phyloP scores from a whole-genome alignment of 164 flowering plant genomes.

The Piper longum region DNA sequence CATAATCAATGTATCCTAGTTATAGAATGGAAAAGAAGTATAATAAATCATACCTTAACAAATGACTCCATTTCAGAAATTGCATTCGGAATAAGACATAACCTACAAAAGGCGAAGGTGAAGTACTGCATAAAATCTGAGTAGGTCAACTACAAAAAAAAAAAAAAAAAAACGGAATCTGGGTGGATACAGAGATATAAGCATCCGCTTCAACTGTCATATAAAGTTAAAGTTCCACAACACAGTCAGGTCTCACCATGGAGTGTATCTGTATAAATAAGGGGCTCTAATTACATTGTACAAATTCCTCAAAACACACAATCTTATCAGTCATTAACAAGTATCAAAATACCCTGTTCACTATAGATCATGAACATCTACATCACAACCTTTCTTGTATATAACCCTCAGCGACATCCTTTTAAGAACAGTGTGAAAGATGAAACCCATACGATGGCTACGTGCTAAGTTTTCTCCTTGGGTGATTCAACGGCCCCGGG shows the following conservation, averaged over 20 bases:
- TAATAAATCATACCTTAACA: background rate
- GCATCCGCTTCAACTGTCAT: background rate
- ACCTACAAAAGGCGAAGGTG: background rate
- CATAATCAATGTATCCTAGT: background rate
- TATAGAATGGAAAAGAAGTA: too few species aligned
- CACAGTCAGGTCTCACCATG: background rate
- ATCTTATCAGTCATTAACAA: constrained; percentile 3
- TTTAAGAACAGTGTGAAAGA: background rate
- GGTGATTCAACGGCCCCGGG: constrained; percentile 39
- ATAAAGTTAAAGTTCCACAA: background rate
- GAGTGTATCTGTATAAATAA: background rate
- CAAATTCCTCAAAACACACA: constrained; percentile 4
- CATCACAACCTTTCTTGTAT: background rate
- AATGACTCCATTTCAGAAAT: background rate
- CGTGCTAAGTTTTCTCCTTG: constrained; percentile 30
- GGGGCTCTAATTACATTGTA: constrained; percentile 2
- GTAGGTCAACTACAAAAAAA: background rate
- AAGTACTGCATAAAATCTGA: background rate
- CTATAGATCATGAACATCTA: constrained; percentile 3
- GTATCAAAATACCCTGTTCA: constrained; percentile 1
- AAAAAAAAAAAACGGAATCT: background rate
- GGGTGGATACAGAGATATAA: background rate
- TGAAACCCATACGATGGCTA: constrained; percentile 22
- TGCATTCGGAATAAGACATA: background rate
- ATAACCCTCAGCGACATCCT: background rate